phyloP scores from a whole-genome alignment of 352 stramenopile genomes.

The Phytopythium oedochilum region DNA sequence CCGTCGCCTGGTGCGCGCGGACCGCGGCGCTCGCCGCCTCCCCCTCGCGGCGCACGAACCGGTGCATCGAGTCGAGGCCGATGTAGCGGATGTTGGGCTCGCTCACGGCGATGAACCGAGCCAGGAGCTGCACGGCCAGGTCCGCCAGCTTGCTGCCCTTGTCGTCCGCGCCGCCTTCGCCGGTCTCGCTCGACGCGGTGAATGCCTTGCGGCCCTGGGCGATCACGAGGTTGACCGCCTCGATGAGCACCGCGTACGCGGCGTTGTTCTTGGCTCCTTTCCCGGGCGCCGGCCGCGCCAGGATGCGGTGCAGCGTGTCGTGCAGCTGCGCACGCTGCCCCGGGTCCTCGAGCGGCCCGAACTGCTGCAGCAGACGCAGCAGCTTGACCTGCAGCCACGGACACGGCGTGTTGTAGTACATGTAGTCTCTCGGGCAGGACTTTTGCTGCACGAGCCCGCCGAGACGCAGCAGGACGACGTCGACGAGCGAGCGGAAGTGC shows the following conservation, averaged over 20 bases:
- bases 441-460: conserved; percentile 93
- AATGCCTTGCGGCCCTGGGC: conserved; percentile 68
- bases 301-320: conserved; percentile 90
- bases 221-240: conserved; percentile 97
- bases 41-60: conserved; percentile 88
- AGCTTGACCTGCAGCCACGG: conserved; percentile 95
- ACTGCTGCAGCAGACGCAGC: conserved; percentile 93
- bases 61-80: conserved; percentile 95
- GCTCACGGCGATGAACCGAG: conserved; percentile 97
- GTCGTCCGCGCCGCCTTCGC: conserved; percentile 4
- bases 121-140: conserved; percentile 91
- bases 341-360: conserved; percentile 64
- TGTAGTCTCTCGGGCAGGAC: conserved; percentile 92
- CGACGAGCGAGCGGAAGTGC: conserved; percentile 91
- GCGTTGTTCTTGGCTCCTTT: conserved; percentile 94
- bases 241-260: conserved; percentile 95
- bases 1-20: conserved; percentile 94
- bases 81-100: conserved; percentile 98
- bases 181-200: conserved; percentile 20
- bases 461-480: conserved; percentile 91
- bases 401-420: conserved; percentile 96
- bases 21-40: conserved; percentile 63
- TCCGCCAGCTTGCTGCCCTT: conserved; percentile 83
- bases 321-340: conserved; percentile 61
- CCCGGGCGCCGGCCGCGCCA: conserved; percentile 83